Evolutionary conservation across 2,329 filamentous ascomycete species (phyloP), one percentile per base, ranked within the genome.

Genomic region (Orbilia javanica): DNA sequence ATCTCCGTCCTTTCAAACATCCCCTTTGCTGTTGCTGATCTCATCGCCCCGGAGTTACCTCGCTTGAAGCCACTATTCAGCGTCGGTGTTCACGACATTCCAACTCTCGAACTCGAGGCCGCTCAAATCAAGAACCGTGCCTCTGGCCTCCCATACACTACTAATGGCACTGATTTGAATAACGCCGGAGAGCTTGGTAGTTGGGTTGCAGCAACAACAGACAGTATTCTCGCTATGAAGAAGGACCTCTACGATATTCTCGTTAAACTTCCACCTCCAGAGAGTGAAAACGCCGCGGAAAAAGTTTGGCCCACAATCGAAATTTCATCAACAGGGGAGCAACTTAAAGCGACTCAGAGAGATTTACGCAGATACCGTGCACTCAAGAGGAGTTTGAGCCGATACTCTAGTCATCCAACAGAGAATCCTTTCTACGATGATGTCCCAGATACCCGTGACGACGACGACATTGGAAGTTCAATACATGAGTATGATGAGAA

Each of bases 171-270:
- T 82, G 74, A 78, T 20, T 34, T 78, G 25, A 78, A 78, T 44
- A 78, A 68, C 13, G 60, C 67, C 5, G 84, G 85, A 39, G 87
- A 89, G 48, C 83, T 85, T 25, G 87, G 87, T 34, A 85, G 88
- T 44, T 99, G 94, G 94, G 91, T 97, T 75, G 96, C 95, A 11
- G 97, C 94, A 84, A 97, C 95, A 2, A 98, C 95, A 1, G 96
- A 99, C 85, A 95, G 92, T 82, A 96, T 99, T 74, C 88, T 99
- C 13, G 90, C 90, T 55, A 92, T 93, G 84, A 98, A 98, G 85
- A 89, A 90, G 63, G 89, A 92, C 1, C 88, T 99, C 1, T 98
- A 94, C 87, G 96, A 99, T 83, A 88, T 97, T 81, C 88, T 97
- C 44, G 91, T 98, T 77, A 93, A 93, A 67, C 88, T 98, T 82